Evolutionary conservation across 345 rosid genomes (phyloP), one percentile per base, ranked within the genome.

Genomic region (Laguncularia racemosa): DNA sequence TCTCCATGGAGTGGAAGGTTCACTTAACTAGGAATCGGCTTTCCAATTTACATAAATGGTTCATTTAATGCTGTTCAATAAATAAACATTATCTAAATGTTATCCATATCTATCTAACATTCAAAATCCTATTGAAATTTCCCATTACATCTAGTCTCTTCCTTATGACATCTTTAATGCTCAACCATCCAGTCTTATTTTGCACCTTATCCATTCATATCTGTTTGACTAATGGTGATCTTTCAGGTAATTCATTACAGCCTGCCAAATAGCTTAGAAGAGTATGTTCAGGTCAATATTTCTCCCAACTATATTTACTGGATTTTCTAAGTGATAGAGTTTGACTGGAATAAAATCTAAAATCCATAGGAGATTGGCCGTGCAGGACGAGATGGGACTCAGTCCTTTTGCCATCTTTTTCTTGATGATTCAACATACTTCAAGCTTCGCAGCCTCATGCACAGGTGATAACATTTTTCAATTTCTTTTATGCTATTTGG

Each of bases 211-310:
- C 6, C 9, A 33, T 33, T 33, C 4, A 33, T 33, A 33, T 6
- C 10, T 33, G 6, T 33, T 33, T 33, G 40, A 33, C 7, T 33
- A 7, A 33, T 33, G 40, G 40, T 33, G 40, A 33, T 66, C 51
- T 71, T 73, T 71, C 74, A 93, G 99, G 87, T 89, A 55, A 83
- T 93, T 67, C 97, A 93, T 73, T 89, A 84, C 71, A 87, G 93
- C 67, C 14, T 93, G 74, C 99, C 99, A 68, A 95, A 86, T 78
- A 93, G 99, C 81, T 79, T 93, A 81, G 99, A 93, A 72, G 99
- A 86, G 82, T 93, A 89, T 67, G 95, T 89, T 62, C 99, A 93
- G 97, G 99, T 93, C 50, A 11, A 58, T 60, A 61, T 65, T 61
- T 67, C 46, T 43, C 66, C 20, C 38, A 49, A 62, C 3, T 50